Base-by-base conservation (phyloP, 2,329 filamentous ascomycete genomes). In the Bisporella sp. region DNA sequence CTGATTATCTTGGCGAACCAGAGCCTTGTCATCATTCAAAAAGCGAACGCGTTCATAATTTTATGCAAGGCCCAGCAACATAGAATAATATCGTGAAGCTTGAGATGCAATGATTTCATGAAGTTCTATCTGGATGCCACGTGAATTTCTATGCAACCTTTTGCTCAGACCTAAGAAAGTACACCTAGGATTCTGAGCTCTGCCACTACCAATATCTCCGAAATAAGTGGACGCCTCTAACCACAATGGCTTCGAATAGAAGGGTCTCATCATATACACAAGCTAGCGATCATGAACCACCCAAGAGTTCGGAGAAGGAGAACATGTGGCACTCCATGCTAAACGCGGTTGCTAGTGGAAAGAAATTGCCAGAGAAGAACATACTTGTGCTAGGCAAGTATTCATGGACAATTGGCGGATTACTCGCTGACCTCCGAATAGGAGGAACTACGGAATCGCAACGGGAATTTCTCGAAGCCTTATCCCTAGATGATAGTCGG, bases 241-340 rank as follows among this genome's bases (percentile, higher is more conserved):
- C 52, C 50, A 60, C 8, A 37, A 64, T 64, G 63, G 57, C 60
- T 37, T 54, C 56, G 51, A 61, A 59, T 47, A 62, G 63, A 45
- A 63, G 63, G 57, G 56, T 58, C 32, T 65, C 64, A 7, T 64
- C 60, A 45, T 64, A 81, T 73, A 62, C 80, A 77, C 70, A 83
- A 77, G 54, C 71, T 71, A 60, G 77, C 70, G 75, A 75, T 53
- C 73, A 74, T 51, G 79, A 81, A 45, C 71, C 71, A 61, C 77
- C 76, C 57, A 78, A 80, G 71, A 78, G 74, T 69, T 84, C 87
- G 61, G 84, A 85, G 67, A 91, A 89, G 72, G 89, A 88, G 70
- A 89, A 95, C 66, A 84, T 96, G 69, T 96, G 92, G 92, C 91
- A 87, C 54, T 90, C 89, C 42, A 89, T 96, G 86, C 77, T 96